Conservation (phyloP, 2,329 filamentous ascomycete genomes). For the Hymenoscyphus linearis region DNA sequence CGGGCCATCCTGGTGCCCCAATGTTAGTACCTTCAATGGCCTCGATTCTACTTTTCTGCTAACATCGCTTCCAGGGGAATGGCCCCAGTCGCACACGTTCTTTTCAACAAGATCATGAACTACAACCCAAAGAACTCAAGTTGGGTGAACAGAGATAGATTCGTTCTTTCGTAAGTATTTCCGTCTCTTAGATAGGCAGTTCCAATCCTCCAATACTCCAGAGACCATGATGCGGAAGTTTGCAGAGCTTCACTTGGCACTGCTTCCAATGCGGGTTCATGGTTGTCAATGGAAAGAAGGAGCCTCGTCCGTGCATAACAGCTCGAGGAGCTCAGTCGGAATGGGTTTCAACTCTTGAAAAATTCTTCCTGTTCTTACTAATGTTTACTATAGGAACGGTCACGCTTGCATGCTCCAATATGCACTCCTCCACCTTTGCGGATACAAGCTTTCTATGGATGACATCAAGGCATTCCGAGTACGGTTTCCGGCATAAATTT, state of each 20-base stretch:
- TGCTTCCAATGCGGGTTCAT: neutral
- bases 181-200: neutral
- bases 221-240: neutral
- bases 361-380: conserved; percentile 8
- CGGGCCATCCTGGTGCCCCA: conserved; percentile 95
- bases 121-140: conserved; percentile 99
- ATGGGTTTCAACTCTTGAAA: neutral
- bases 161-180: conserved; percentile 89
- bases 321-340: neutral
- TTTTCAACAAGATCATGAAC: conserved; percentile 98
- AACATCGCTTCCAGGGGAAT: conserved; percentile 53
- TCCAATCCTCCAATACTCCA: neutral
- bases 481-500: conserved; percentile 36
- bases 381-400: conserved; percentile 64
- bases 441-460: conserved; percentile 79
- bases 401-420: conserved; percentile 99
- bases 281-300: neutral
- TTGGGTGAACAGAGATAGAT: conserved; percentile 96
- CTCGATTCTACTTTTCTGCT: conserved; percentile 23
- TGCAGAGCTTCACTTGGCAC: neutral
- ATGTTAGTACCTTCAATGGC: conserved; percentile 56
- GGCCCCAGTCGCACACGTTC: conserved; percentile 92
- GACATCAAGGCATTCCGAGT: conserved; percentile 97
- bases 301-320: neutral
- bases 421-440: conserved; percentile 93